These are phyloP conservation scores for Clitopilus passeckerianus DNA, from an alignment of 768 basidiomycete species.

Conservation along the genomic window DNA sequence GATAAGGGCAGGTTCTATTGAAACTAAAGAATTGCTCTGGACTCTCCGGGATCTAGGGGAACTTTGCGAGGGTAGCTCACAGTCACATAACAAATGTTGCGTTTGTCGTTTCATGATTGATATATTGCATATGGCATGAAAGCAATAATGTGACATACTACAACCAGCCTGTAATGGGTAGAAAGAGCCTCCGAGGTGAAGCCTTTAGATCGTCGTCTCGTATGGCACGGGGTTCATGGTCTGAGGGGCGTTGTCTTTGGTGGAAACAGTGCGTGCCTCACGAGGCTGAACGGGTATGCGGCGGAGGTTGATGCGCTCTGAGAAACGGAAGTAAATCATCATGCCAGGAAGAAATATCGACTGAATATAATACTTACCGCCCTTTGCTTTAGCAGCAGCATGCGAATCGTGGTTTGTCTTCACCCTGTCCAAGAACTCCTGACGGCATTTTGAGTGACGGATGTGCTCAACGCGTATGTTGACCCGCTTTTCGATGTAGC, in stretches of 20 bases:
- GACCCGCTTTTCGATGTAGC: slow-evolving; percentile 99
- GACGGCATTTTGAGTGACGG: slow-evolving; percentile 93
- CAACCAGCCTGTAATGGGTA: slow-evolving; percentile 14
- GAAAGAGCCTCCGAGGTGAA: slow-evolving; percentile 7
- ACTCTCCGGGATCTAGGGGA: background rate
- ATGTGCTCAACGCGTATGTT: slow-evolving; percentile 97
- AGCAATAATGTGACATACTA: slow-evolving; percentile 18
- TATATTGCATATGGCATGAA: slow-evolving; percentile 22
- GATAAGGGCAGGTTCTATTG: background rate
- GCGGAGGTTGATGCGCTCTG: slow-evolving; percentile 81
- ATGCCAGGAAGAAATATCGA: background rate
- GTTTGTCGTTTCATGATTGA: slow-evolving; percentile 17
- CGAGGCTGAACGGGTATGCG: slow-evolving; percentile 84
- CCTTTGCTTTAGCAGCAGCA: slow-evolving; percentile 83
- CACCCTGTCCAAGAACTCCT: slow-evolving; percentile 96
- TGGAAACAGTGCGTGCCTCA: slow-evolving; percentile 69
- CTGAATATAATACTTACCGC: slow-evolving; percentile 53
- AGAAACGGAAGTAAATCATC: background rate
- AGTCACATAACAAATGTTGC: background rate
- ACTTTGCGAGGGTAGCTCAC: background rate
- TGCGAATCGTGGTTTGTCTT: slow-evolving; percentile 85
- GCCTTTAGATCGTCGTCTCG: slow-evolving; percentile 90
- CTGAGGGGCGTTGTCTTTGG: slow-evolving; percentile 75
- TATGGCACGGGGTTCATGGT: slow-evolving; percentile 91
- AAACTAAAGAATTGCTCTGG: background rate